Conservation (phyloP, 371 early-diverging fungal species). For the Mortierella sp. region DNA sequence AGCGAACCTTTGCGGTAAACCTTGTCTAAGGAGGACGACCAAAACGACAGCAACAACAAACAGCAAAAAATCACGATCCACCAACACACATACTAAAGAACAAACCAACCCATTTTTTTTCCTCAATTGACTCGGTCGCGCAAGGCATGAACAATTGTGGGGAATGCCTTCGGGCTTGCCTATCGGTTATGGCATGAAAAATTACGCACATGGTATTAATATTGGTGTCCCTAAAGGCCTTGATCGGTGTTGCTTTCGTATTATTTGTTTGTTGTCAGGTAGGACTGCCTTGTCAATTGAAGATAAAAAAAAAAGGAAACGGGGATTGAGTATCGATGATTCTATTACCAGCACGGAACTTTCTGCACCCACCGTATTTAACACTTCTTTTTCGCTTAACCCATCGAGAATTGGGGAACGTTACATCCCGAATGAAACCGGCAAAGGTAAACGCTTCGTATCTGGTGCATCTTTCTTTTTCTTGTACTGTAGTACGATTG, state of each 20-base stretch:
- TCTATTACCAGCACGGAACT: not conserved
- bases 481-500: not conserved
- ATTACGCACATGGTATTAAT: not conserved
- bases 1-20: slow-evolving; percentile 1
- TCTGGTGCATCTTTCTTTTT: not conserved
- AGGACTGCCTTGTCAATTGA: not conserved
- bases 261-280: not conserved
- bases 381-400: not conserved
- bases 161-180: not conserved
- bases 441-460: not conserved
- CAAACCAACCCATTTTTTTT: not conserved
- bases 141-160: not conserved
- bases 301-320: not conserved
- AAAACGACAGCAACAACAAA: not conserved
- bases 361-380: not conserved
- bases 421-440: not conserved
- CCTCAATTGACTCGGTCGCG: not conserved
- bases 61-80: not conserved
- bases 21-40: not conserved
- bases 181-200: not conserved
- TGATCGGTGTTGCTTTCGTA: not conserved
- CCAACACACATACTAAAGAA: too few species aligned
- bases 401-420: too few species aligned
- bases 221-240: not conserved
- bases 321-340: not conserved